Base-by-base conservation (phyloP, 202 grass and related monocot species). In the Brachypodium distachyon region DNA sequence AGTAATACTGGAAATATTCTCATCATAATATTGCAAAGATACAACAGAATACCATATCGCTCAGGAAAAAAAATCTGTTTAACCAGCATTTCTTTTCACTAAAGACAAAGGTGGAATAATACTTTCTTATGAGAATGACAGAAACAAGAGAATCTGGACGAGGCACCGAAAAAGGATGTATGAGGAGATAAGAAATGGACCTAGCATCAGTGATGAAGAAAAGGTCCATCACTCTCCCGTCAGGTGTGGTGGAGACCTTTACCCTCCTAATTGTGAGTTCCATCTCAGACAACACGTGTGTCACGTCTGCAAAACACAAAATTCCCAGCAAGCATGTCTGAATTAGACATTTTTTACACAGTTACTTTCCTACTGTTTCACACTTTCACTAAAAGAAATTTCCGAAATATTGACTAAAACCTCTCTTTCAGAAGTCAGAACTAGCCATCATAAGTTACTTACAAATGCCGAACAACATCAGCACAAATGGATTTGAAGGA, bases 131-230 rank as follows among this genome's bases (percentile, higher is more conserved):
- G 37, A n/a, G 48, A 74, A 67, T 57, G 17, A 60, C 44, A 26
- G 31, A 26, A 16, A 40, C 9, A 77, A 53, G 58, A 61, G 12
- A 37, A 84, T 19, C 8, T 54, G 42, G 29, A 57, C 17, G 51
- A 48, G 36, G 25, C 14, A 62, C 36, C 6, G 40, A 53, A 65
- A 58, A 70, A 52, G 17, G 77, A 67, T 66, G 82, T 38, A 38
- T 56, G 5, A 16, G 34, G 25, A 58, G 50, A 57, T 78, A 59
- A 86, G 63, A 65, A 62, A 80, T 39, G 26, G 12, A 97, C 89
- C 78, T 96, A 48, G 84, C 73, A 44, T 96, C 87, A 3, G 93
- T 96, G 64, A 96, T 79, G 69, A 96, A 96, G 85, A 96, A 96
- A 71, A 92, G 84, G 67, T 96, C 90, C 7, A 96, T 39, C 21